These are phyloP conservation scores for Dichotomopilus funicola DNA, from an alignment of 2,329 filamentous ascomycete species.

Conservation along the genomic window DNA sequence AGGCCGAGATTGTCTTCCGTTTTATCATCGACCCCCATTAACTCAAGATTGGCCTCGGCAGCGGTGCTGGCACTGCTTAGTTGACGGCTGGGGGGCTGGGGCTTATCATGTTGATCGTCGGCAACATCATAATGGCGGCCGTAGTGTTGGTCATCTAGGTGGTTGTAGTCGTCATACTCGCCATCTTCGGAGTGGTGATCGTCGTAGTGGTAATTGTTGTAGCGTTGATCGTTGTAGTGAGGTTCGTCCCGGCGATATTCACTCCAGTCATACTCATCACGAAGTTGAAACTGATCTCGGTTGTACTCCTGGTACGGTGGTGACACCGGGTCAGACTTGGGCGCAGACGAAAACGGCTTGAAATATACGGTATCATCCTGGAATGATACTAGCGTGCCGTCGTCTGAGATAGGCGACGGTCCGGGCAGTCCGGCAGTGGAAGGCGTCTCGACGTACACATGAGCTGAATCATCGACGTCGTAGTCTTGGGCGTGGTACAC, in stretches of 20 bases:
- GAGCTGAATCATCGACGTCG: not conserved
- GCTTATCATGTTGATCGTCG: no score
- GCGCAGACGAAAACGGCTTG: slow-evolving; percentile 38
- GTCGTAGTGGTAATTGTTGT: no score
- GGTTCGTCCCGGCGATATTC: no score
- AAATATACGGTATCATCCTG: slow-evolving; percentile 44
- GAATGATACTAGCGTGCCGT: slow-evolving; percentile 41
- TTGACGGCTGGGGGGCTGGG: no score
- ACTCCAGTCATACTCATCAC: not conserved
- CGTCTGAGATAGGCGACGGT: slow-evolving; percentile 32
- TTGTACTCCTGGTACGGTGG: not conserved
- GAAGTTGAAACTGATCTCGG: not conserved
- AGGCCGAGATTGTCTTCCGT: slow-evolving; percentile 37
- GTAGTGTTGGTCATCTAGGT: no score
- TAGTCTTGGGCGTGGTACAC: slow-evolving; percentile 6
- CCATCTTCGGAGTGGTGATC: no score
- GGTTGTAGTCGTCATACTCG: no score
- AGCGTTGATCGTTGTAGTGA: no score
- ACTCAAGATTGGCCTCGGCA: not conserved
- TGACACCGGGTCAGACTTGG: slow-evolving; percentile 24
- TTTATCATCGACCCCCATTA: not conserved
- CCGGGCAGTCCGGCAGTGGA: not conserved
- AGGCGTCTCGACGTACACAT: not conserved
- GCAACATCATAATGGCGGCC: no score
- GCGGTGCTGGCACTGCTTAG: no score